Base-by-base conservation (phyloP, 345 rosid genomes). In the Psidium friedrichsthalianum region DNA sequence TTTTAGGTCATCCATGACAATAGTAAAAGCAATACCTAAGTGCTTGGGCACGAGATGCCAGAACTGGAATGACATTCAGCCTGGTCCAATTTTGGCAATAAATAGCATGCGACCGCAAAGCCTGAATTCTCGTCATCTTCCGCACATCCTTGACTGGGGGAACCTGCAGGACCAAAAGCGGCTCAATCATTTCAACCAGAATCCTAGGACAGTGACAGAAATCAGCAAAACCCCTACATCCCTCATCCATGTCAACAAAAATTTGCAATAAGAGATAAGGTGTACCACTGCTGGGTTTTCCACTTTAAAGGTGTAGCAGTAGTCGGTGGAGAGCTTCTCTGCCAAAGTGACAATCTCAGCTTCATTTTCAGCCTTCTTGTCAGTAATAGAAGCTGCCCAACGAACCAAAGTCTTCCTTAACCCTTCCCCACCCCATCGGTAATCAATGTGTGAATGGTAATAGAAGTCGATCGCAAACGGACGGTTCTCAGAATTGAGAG, bases 401-500 rank as follows among this genome's bases (percentile, higher is more conserved):
- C 98, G 97, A 85, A 98, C 92, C 90, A 98, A 85, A 88, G 99
- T 94, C 90, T 95, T 98, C 90, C 99, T 94, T 84, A 98, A 84
- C 52, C 98, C 99, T 92, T 97, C 99, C 87, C 98, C 99, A 86
- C 99, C 99, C 99, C 99, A 98, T n/a, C 98, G 95, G 83, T 98
- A 95, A 83, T 98, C 99, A 40, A 94, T 90, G 87, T 98, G 99
- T 3, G 99, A 98, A 82, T 98, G 99, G 90, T 98, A 98, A 91
- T 98, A 94, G 76, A 96, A 94, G 93, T 98, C 97, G 49, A 93
- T 87, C 82, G 94, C 97, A 53, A 94, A 96, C 20, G 96, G 94
- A 86, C 91, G 92, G 69, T 92, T 97, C 83, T 94, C 97, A 36
- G 93, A 76, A 88, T 87, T 93, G 84, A 88, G 89, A 10, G 95